Evolutionary conservation across 2,329 filamentous ascomycete genomes (phyloP), one percentile per base, ranked within the genome.

Genomic region (Aureobasidium vineae): DNA sequence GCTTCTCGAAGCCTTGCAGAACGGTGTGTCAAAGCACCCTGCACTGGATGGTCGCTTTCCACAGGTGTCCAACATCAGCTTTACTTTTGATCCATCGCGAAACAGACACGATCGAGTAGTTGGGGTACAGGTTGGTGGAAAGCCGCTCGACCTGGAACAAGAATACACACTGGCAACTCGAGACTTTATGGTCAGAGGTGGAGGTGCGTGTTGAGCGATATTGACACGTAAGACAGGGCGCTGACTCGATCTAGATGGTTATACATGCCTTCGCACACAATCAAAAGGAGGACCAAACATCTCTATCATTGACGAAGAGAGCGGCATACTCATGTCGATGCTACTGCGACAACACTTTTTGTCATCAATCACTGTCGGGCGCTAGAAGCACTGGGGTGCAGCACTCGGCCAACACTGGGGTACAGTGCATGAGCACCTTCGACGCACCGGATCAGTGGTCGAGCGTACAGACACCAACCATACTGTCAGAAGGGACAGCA

Each of bases 321-420:
- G 90, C 71, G 93, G 92, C 3, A 88, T 96, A 19, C 82, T 97
- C 66, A 91, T 97, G 72, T 92, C 90, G 57, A 91, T 90, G 73
- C 88, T 97, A 75, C 82, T 97, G 23, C 86, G 92, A 15, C 92
- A 97, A 75, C 97, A 96, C 77, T 97, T 97, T 77, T 89, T 96
- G 84, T 90, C 88, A 7, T 82, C 96, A 50, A 90, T 91, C 66
- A 89, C 93, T 0, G 79, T 96, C 31, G 90, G 91, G 21, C 86
- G 86, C 72, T 97, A 92, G 92, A 87, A 85, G 68, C 83, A 87
- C 67, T 90, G 90, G 80, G 85, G 88, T 16, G 80, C 83, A 1
- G 83, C 82, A 67, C 81, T 91, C 73, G 79, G 82, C 19, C 77
- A 80, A 1, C 88, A 91, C 74, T 96, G 91, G 88, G 78, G 80